Conservation (phyloP, 2,329 filamentous ascomycete genomes). For the Colletotrichum somersetense region DNA sequence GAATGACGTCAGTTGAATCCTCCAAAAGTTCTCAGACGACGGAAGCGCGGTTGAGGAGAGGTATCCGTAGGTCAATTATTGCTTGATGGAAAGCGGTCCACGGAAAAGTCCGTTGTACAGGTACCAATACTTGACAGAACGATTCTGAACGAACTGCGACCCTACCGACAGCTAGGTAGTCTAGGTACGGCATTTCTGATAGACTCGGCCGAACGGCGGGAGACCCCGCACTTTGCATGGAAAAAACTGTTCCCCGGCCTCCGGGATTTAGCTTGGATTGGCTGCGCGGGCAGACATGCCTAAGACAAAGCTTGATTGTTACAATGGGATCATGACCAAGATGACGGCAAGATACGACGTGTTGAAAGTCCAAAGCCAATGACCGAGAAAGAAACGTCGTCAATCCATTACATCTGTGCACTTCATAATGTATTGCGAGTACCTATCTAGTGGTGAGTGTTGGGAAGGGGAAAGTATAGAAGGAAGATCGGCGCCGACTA, state of each 20-base stretch:
- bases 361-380: neutral
- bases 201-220: conserved; percentile 4
- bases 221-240: conserved; percentile 32
- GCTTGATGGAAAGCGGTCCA: neutral
- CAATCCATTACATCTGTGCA: neutral
- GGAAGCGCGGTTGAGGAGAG: neutral
- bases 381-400: conserved; percentile 30
- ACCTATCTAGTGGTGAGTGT: neutral
- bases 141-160: neutral
- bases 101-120: neutral
- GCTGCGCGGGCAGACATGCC: neutral
- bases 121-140: neutral
- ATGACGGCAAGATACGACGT: neutral
- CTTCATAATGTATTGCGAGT: neutral
- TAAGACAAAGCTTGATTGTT: conserved; percentile 26
- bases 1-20: conserved; percentile 28
- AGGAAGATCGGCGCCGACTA: conserved; percentile 17
- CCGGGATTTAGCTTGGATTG: neutral
- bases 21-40: neutral
- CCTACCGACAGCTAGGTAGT: neutral
- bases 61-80: too few species aligned
- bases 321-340: neutral
- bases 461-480: neutral
- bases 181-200: neutral
- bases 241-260: neutral